Base-by-base conservation (phyloP, 768 basidiomycete species). In the Tulasnella sp. region DNA sequence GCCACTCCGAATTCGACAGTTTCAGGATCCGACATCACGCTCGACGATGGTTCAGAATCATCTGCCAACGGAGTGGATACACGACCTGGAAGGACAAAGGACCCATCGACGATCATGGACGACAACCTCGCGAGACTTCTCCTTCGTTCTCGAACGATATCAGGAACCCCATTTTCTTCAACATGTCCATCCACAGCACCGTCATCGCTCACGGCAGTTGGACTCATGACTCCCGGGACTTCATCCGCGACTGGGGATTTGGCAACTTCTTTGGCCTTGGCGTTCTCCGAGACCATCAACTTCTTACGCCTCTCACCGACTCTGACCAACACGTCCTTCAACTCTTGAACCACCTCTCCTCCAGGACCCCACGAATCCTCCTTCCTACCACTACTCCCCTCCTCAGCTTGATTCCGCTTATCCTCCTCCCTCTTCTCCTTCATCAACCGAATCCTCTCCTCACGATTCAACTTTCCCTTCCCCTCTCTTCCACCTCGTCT, bases 381-480 rank as follows among this genome's bases (percentile, higher is more conserved):
- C 13, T n/a, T 13, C 29, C 45, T 31, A 3, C 48, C 40, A 24
- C 27, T 20, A 13, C 45, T 27, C 16, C 16, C 28, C 19, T 20
- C 9, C n/a, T n/a, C 27, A 0, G 19, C 5, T 37, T 43, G 27
- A 19, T 16, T 8, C 9, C 47, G 40, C 12, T 22, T 37, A n/a
- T 27, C 53, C 12, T 29, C 16, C 13, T 75, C 74, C 56, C 83
- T 66, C 49, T 70, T 67, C 35, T 72, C 74, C 57, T 76, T 79
- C 2, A 69, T 69, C 9, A 75, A 66, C 55, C 66, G 67, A 50
- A 90, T 85, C 22, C 86, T 74, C 60, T 90, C 85, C 58, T 83
- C 83, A 49, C 86, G 68, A 43, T 77, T 74, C 48, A 88, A 59
- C 64, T 72, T 83, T 15, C 80, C 76, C 56, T 76, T 71, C 60